Percentiles rank a stretch among this genome's conserved stretches.
Evolutionary conservation across 2,329 filamentous ascomycete genomes (phyloP).

Genomic region (Lachnellula occidentalis): DNA sequence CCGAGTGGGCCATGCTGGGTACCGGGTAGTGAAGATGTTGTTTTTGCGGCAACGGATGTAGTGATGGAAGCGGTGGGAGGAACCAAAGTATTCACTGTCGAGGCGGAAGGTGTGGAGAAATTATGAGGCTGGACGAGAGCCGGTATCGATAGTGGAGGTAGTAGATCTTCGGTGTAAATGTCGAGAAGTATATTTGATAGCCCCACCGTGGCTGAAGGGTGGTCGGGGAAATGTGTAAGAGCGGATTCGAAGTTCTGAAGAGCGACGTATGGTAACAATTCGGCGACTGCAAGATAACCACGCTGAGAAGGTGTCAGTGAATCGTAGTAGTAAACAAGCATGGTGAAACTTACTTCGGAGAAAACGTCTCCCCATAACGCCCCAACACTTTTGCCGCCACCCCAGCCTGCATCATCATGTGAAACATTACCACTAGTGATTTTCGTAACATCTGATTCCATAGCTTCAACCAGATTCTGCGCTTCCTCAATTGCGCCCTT

Average conservation of each 20-base stretch:
- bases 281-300: constrained; percentile 27
- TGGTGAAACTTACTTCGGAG: constrained; percentile 59
- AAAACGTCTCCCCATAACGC: constrained; percentile 81
- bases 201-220: constrained; percentile 73
- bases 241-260: constrained; percentile 77
- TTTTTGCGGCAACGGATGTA: constrained; percentile 7
- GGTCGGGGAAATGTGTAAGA: constrained; percentile 72
- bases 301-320: constrained; percentile 30
- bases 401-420: constrained; percentile 66
- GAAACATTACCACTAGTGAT: constrained; percentile 58
- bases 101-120: constrained; percentile 20
- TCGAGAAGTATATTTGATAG: constrained; percentile 83
- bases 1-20: constrained; percentile 29
- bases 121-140: constrained; percentile 27
- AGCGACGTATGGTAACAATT: constrained; percentile 54
- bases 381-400: constrained; percentile 72
- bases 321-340: not conserved
- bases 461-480: constrained; percentile 62
- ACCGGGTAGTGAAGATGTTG: constrained; percentile 7
- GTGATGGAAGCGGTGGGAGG: constrained; percentile 12
- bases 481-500: constrained; percentile 78
- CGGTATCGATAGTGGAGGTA: constrained; percentile 47
- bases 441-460: constrained; percentile 62
- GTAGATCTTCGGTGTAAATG: constrained; percentile 66
- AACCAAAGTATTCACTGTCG: constrained; percentile 19